phyloP scores from a whole-genome alignment of 352 stramenopile genomes.

The Globisporangium acanthophoron region DNA sequence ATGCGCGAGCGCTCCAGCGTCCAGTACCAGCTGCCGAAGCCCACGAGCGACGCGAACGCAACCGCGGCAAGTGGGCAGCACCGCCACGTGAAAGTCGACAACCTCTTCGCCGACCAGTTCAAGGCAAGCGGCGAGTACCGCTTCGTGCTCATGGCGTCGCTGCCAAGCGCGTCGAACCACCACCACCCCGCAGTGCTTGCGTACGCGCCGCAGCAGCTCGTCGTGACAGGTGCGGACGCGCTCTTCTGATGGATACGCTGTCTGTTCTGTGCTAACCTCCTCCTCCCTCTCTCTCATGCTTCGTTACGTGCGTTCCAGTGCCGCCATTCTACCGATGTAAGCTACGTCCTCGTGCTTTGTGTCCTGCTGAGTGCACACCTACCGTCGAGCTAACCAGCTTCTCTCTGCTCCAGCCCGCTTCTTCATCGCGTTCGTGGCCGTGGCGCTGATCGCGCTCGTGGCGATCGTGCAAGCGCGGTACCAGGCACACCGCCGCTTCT shows the following conservation, averaged over 20 bases:
- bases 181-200: slow-evolving; percentile 20
- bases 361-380: background rate
- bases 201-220: slow-evolving; percentile 20
- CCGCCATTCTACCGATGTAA: slow-evolving; percentile 15
- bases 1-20: slow-evolving; percentile 10
- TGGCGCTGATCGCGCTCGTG: slow-evolving; percentile 13
- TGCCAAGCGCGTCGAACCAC: slow-evolving; percentile 21
- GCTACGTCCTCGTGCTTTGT: background rate
- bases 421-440: slow-evolving; percentile 14
- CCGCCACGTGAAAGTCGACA: slow-evolving; percentile 14
- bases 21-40: slow-evolving; percentile 16
- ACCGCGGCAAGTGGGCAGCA: background rate
- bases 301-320: slow-evolving; percentile 1
- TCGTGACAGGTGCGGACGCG: slow-evolving; percentile 14
- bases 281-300: background rate
- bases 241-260: background rate
- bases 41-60: background rate
- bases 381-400: background rate
- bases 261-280: background rate
- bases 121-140: slow-evolving; percentile 21
- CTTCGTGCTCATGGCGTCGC: slow-evolving; percentile 25
- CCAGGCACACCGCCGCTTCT: slow-evolving; percentile 10
- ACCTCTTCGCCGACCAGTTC: slow-evolving; percentile 26
- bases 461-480: slow-evolving; percentile 19
- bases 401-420: slow-evolving; percentile 15